Percentiles rank a stretch among this genome's conserved stretches.
Conservation (phyloP, 2,329 filamentous ascomycete genomes). For the Remersonia thermophila region DNA sequence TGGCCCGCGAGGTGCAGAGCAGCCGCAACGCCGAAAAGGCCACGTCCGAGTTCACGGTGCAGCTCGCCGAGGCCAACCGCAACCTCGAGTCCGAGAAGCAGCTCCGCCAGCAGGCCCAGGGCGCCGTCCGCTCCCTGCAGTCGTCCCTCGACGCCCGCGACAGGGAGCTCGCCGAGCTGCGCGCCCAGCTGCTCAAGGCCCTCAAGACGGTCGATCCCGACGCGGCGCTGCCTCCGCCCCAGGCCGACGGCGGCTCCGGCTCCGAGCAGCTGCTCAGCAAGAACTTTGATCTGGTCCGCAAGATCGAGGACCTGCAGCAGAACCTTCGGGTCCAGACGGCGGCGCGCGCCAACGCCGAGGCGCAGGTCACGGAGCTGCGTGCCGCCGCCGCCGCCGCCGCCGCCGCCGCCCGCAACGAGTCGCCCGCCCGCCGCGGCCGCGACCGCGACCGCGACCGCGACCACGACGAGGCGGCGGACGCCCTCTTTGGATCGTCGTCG, state of each 20-base stretch:
- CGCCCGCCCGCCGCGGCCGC: constrained; percentile 58
- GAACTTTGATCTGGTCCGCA: constrained; percentile 74
- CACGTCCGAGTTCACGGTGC: constrained; percentile 64
- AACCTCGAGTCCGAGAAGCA: constrained; percentile 86
- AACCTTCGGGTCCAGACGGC: constrained; percentile 75
- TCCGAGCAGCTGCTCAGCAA: constrained; percentile 56
- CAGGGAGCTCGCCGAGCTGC: constrained; percentile 68
- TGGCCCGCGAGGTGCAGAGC: constrained; percentile 78
- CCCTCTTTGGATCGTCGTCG: constrained; percentile 54
- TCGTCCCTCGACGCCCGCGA: constrained; percentile 66
- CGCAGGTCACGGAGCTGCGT: constrained; percentile 67
- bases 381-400: constrained; percentile 17
- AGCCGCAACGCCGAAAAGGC: constrained; percentile 84
- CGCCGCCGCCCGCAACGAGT: constrained; percentile 53
- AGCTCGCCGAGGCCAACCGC: constrained; percentile 79
- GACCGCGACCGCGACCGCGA: constrained; percentile 93
- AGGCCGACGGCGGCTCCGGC: constrained; percentile 35
- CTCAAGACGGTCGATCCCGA: constrained; percentile 79
- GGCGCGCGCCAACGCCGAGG: constrained; percentile 69
- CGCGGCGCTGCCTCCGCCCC: constrained; percentile 43
- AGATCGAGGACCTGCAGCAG: constrained; percentile 79
- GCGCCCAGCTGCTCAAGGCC: constrained; percentile 67
- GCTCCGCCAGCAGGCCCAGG: constrained; percentile 70
- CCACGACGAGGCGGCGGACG: constrained; percentile 77
- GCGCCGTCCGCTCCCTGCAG: constrained; percentile 73